A percentile compares a stretch with the other conserved stretches of the same genome.
phyloP scores from a whole-genome alignment of 805 yeast species.

The Cyberlindnera euphorbiiphila region DNA sequence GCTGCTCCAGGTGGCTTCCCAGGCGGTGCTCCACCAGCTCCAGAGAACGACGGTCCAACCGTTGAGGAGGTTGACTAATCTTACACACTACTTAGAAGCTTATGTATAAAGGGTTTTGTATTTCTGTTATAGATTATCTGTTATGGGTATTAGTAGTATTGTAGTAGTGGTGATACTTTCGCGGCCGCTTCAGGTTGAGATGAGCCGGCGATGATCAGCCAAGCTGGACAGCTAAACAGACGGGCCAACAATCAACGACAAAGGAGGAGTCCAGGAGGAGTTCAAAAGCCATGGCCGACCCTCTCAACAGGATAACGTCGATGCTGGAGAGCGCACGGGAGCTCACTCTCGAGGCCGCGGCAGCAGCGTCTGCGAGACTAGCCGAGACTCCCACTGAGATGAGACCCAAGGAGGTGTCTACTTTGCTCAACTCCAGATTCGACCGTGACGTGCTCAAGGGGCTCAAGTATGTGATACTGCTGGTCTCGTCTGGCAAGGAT shows the following conservation, averaged over 20 bases:
- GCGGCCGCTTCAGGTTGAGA: too few species aligned
- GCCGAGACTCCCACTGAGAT: conserved; percentile 57
- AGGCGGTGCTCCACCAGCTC: conserved; percentile 50
- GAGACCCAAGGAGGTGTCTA: conserved; percentile 62
- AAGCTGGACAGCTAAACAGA: too few species aligned
- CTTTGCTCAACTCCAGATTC: conserved; percentile 60
- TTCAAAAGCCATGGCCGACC: conserved; percentile 55
- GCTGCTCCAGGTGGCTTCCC: conserved; percentile 48
- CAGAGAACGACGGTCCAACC: conserved; percentile 56
- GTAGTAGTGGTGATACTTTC: too few species aligned
- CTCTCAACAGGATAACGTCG: conserved; percentile 59
- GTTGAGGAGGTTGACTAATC: conserved; percentile 74
- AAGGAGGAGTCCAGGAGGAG: too few species aligned
- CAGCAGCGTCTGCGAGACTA: conserved; percentile 63
- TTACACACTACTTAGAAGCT: too few species aligned
- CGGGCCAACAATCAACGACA: too few species aligned
- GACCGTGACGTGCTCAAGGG: conserved; percentile 63
- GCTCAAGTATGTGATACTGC: conserved; percentile 49
- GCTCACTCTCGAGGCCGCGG: conserved; percentile 78
- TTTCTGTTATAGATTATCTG: too few species aligned
- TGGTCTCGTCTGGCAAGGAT: conserved; percentile 39
- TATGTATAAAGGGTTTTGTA: too few species aligned
- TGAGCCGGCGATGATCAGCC: too few species aligned
- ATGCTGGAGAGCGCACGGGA: conserved; percentile 79
- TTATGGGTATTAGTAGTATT: too few species aligned